Conservation (phyloP, 2,329 filamentous ascomycete genomes). For the Colletotrichum liaoningense region DNA sequence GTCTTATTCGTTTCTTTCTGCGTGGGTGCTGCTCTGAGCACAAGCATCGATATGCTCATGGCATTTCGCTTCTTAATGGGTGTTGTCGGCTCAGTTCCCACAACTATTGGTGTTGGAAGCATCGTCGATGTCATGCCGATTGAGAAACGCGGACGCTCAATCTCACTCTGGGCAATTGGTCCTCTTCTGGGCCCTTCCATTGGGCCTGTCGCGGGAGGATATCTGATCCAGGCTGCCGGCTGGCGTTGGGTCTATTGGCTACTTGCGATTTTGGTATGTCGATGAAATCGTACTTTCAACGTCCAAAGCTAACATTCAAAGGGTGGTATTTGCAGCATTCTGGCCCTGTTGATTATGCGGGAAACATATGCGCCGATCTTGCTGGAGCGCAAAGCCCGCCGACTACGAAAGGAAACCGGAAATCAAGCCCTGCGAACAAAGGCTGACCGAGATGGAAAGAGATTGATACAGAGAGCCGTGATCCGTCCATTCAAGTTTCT, state of each 20-base stretch:
- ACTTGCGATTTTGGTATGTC: conserved; percentile 48
- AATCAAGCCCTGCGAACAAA: conserved; percentile 65
- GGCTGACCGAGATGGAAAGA: conserved; percentile 54
- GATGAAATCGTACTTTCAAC: conserved; percentile 50
- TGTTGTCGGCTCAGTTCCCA: conserved; percentile 68
- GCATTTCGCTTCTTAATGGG: conserved; percentile 72
- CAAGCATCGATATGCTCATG: conserved; percentile 61
- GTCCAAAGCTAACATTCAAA: conserved; percentile 52
- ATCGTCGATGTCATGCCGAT: conserved; percentile 22
- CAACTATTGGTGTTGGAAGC: conserved; percentile 56
- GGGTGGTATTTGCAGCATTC: conserved; percentile 8
- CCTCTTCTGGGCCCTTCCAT: conserved; percentile 55
- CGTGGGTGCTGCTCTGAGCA: conserved; percentile 61
- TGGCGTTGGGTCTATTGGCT: conserved; percentile 65
- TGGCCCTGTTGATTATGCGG: background rate
- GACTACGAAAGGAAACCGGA: conserved; percentile 61
- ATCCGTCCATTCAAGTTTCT: conserved; percentile 61
- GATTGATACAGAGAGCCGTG: conserved; percentile 57
- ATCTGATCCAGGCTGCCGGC: conserved; percentile 51
- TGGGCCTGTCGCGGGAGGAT: conserved; percentile 57
- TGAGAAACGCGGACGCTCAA: conserved; percentile 49
- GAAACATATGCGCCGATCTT: too few relatives aligned
- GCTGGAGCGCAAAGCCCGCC: too few relatives aligned
- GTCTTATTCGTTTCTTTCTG: conserved; percentile 48
- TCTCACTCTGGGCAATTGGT: conserved; percentile 54